phyloP scores from a whole-genome alignment of 805 yeast genomes.

The Myxozyma neotropica region DNA sequence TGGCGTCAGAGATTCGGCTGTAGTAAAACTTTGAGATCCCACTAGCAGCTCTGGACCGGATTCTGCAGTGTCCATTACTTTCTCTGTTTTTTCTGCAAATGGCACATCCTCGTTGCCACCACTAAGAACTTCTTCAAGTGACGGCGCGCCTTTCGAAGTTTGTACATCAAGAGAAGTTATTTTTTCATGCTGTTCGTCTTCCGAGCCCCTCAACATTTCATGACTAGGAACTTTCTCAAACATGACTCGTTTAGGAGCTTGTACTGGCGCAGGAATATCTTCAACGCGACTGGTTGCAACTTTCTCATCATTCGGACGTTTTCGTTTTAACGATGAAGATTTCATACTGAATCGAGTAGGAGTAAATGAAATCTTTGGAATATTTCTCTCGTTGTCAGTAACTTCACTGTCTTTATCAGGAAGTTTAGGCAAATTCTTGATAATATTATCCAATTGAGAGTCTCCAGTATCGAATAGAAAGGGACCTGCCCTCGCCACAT shows the following conservation, averaged over 20 bases:
- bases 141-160: background rate
- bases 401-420: constrained; percentile 5
- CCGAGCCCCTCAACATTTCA: background rate
- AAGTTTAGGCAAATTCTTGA: constrained; percentile 23
- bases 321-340: constrained; percentile 19
- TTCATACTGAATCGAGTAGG: constrained; percentile 24
- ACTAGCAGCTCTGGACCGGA: too few species aligned
- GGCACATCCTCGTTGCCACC: too few species aligned
- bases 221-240: background rate
- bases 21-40: too few species aligned
- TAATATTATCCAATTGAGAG: constrained; percentile 12
- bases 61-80: too few species aligned
- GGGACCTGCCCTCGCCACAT: constrained; percentile 24
- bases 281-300: background rate
- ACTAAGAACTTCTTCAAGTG: too few species aligned
- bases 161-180: too few species aligned
- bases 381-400: background rate
- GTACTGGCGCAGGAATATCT: background rate
- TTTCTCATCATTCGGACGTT: constrained; percentile 5
- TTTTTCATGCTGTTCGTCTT: background rate
- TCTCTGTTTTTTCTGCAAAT: too few species aligned
- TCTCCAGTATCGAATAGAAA: constrained; percentile 22
- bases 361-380: background rate
- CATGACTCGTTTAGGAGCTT: background rate
- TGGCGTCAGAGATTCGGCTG: background rate